Evolutionary conservation across 495 filamentous ascomycete genomes (phyloP).

Genomic region (Penicillium canescens): DNA sequence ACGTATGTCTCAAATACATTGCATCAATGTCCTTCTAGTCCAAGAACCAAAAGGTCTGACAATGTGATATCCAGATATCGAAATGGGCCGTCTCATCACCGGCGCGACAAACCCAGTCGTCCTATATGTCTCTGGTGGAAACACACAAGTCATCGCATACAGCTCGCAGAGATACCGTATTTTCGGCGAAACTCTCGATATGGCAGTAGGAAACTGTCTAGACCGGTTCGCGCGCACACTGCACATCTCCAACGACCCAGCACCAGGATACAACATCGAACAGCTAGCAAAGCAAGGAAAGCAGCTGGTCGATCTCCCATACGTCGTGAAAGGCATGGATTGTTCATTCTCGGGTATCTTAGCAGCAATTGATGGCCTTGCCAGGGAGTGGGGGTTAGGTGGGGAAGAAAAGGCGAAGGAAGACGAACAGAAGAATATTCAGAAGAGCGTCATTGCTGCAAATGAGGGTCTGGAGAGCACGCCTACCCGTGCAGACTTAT

Average conservation of each 20-base stretch:
- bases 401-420: slow-evolving; percentile 36
- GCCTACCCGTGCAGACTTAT: slow-evolving; percentile 83
- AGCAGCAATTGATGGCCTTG: slow-evolving; percentile 75
- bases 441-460: slow-evolving; percentile 11
- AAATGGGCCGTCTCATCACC: slow-evolving; percentile 96
- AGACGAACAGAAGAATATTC: slow-evolving; percentile 23
- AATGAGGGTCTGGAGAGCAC: slow-evolving; percentile 26
- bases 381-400: slow-evolving; percentile 57
- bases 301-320: slow-evolving; percentile 82
- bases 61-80: slow-evolving; percentile 60
- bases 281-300: slow-evolving; percentile 82
- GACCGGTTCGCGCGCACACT: slow-evolving; percentile 93
- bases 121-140: slow-evolving; percentile 93
- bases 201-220: slow-evolving; percentile 95
- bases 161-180: slow-evolving; percentile 91
- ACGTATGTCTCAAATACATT: slow-evolving; percentile 50
- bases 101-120: slow-evolving; percentile 91
- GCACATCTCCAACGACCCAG: slow-evolving; percentile 90
- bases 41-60: slow-evolving; percentile 9
- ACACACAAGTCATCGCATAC: slow-evolving; percentile 98
- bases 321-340: slow-evolving; percentile 98
- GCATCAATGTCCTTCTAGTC: neutral
- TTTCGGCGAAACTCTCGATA: slow-evolving; percentile 96
- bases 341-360: slow-evolving; percentile 92
- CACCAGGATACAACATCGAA: slow-evolving; percentile 97